Evolutionary conservation across 306 rosid genomes (phyloP).

Genomic region (Parietaria judaica): DNA sequence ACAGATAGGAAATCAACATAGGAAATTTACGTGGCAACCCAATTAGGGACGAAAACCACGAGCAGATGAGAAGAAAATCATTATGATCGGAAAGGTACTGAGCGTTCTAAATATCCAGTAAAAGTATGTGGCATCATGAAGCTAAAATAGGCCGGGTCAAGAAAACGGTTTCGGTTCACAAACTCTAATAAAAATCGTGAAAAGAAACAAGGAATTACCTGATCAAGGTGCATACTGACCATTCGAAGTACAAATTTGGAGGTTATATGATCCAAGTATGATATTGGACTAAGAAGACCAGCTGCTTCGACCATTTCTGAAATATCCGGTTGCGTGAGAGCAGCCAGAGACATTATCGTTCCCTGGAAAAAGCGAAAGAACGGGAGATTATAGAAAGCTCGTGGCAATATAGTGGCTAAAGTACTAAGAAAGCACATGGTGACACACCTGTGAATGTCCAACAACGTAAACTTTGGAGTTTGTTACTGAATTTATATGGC

Average conservation of each 20-base stretch:
- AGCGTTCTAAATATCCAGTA: too few relatives aligned
- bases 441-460: conserved; percentile 88
- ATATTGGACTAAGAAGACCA: conserved; percentile 78
- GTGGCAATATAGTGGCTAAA: conserved; percentile 8
- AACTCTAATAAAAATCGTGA: background rate
- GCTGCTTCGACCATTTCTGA: conserved; percentile 81
- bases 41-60: too few relatives aligned
- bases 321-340: conserved; percentile 58
- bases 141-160: too few relatives aligned
- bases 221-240: conserved; percentile 69
- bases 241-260: conserved; percentile 60
- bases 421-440: conserved; percentile 19
- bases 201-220: conserved; percentile 37
- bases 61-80: background rate
- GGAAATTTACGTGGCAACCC: too few relatives aligned
- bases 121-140: too few relatives aligned
- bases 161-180: too few relatives aligned
- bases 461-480: conserved; percentile 59
- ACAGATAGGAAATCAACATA: too few relatives aligned
- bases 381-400: conserved; percentile 14
- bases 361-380: conserved; percentile 42
- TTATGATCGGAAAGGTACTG: background rate
- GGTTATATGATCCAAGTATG: conserved; percentile 63
- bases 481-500: conserved; percentile 41
- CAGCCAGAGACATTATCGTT: conserved; percentile 69